These are phyloP conservation scores for Colletotrichum limetticola DNA, from an alignment of 2,329 filamentous ascomycete species.

Conservation along the genomic window DNA sequence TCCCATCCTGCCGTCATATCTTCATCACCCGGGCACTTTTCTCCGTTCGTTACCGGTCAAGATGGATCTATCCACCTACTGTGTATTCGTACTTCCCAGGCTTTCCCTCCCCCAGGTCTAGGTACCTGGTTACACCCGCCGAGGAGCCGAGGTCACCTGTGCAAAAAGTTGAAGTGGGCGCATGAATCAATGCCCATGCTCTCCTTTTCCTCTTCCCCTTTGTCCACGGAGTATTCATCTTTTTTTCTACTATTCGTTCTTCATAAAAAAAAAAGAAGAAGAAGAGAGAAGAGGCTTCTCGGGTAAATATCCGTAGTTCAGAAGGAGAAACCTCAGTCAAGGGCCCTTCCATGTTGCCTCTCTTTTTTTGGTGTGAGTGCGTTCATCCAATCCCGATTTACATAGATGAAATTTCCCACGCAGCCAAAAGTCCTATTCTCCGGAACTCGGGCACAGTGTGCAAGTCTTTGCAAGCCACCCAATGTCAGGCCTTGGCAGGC, in stretches of 20 bases:
- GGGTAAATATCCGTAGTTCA: not conserved
- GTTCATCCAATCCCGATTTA: constrained; percentile 4
- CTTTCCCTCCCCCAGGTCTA: too few species aligned
- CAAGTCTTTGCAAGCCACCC: not conserved
- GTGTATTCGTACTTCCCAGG: too few species aligned
- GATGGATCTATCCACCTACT: not conserved
- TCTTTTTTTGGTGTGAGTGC: not conserved
- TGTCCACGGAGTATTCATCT: not conserved
- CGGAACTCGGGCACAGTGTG: constrained; percentile 7
- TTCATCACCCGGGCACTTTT: not conserved
- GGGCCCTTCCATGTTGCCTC: not conserved
- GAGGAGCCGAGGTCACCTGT: constrained; percentile 13
- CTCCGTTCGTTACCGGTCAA: not conserved
- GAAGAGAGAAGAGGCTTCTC: not conserved
- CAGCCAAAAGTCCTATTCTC: not conserved
- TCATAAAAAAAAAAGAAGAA: not conserved
- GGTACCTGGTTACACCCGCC: not conserved
- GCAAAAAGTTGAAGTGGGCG: not conserved
- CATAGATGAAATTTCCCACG: not conserved
- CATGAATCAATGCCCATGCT: constrained; percentile 25
- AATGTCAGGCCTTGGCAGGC: not conserved
- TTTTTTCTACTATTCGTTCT: not conserved
- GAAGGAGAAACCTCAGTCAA: not conserved
- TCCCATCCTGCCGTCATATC: not conserved
- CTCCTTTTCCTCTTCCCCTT: not conserved